Conservation (phyloP, 2,329 filamentous ascomycete species). For the Phialophora chinensis region DNA sequence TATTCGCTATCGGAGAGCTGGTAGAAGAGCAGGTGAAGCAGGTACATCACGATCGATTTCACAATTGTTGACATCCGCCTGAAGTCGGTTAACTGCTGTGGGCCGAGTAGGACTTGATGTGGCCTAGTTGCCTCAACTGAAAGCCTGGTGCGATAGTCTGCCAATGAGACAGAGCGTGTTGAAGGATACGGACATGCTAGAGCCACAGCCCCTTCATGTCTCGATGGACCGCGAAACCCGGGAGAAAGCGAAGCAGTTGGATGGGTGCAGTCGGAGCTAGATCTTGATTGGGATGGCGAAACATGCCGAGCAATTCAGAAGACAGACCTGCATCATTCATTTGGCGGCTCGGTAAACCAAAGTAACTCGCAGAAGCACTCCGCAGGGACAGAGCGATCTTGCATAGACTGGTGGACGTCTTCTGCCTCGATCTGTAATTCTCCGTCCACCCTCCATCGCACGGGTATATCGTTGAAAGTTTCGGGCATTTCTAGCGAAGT, state of each 20-base stretch:
- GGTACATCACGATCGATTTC: background rate
- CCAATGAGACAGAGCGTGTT: background rate
- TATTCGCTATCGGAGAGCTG: background rate
- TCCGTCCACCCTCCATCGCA: background rate
- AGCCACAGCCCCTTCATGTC: background rate
- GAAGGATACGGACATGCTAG: background rate
- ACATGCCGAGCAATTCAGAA: background rate
- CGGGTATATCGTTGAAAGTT: background rate
- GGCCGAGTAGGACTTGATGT: background rate
- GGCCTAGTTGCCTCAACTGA: too few species aligned
- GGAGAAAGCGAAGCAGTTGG: background rate
- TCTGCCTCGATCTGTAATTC: conserved; percentile 15
- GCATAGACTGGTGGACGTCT: background rate
- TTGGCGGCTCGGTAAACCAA: conserved; percentile 17
- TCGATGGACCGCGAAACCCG: background rate
- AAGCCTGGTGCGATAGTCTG: background rate
- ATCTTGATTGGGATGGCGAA: background rate
- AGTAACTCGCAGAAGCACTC: conserved; percentile 20
- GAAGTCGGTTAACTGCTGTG: background rate
- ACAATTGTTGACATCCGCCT: background rate
- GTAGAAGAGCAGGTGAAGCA: background rate
- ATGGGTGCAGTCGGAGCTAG: background rate
- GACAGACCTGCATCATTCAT: background rate
- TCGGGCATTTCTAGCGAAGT: conserved; percentile 17
- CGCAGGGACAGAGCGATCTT: conserved; percentile 12